phyloP scores from a whole-genome alignment of 2,329 filamentous ascomycete species.

The Cryoendolithus antarcticus region DNA sequence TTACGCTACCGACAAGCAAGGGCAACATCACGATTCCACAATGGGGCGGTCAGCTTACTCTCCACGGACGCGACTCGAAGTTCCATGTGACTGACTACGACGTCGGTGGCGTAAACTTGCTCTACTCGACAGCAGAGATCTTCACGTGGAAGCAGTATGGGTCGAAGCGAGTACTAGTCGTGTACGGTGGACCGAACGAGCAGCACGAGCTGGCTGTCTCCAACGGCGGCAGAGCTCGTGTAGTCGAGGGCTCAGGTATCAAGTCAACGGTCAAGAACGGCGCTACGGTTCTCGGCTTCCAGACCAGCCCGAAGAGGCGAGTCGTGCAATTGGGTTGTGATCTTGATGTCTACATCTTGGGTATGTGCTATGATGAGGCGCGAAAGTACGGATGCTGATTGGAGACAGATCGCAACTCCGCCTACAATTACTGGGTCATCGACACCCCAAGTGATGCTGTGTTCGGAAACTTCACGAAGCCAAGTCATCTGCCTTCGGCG shows the following conservation, averaged over 20 bases:
- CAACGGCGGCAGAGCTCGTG: constrained; percentile 21
- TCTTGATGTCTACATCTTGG: constrained; percentile 44
- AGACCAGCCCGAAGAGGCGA: constrained; percentile 39
- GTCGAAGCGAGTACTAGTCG: constrained; percentile 45
- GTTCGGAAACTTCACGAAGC: constrained; percentile 21
- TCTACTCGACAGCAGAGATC: constrained; percentile 60
- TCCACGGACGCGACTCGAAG: constrained; percentile 54
- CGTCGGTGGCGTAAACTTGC: constrained; percentile 44
- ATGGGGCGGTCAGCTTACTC: constrained; percentile 41
- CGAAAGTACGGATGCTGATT: constrained; percentile 18
- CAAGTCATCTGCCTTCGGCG: constrained; percentile 23
- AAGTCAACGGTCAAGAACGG: constrained; percentile 27
- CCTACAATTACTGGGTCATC: constrained; percentile 58
- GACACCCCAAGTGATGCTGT: constrained; percentile 34
- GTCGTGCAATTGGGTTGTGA: constrained; percentile 38
- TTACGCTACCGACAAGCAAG: constrained; percentile 47
- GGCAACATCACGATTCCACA: constrained; percentile 48
- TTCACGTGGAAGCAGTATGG: constrained; percentile 55
- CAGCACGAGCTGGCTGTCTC: constrained; percentile 48
- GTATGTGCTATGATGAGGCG: constrained; percentile 28
- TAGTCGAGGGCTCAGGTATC: constrained; percentile 30
- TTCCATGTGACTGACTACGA: constrained; percentile 56
- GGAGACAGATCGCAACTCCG: constrained; percentile 46
- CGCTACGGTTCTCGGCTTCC: constrained; percentile 41
- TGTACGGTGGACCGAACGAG: constrained; percentile 53